phyloP scores from a whole-genome alignment of 169 alveolate genomes.

The Plasmodium billcollinsi region DNA sequence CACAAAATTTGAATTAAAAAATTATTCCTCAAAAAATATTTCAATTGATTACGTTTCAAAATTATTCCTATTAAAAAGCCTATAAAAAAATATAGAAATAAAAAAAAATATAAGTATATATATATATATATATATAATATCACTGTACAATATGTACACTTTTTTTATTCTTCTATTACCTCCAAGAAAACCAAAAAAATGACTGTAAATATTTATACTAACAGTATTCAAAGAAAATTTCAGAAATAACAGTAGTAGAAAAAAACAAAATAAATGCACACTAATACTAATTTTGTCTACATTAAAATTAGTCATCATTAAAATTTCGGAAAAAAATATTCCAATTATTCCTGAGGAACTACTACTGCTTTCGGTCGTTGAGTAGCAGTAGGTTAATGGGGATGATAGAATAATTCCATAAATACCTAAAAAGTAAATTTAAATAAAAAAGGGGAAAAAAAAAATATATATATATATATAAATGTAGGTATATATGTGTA shows the following conservation, averaged over 20 bases:
- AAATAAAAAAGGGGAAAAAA: slow-evolving; percentile 9
- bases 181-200: slow-evolving; percentile 77
- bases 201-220: slow-evolving; percentile 72
- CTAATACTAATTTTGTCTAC: slow-evolving; percentile 77
- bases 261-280: slow-evolving; percentile 77
- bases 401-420: slow-evolving; percentile 73
- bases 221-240: slow-evolving; percentile 70
- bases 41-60: slow-evolving; percentile 72
- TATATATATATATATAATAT: background rate
- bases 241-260: slow-evolving; percentile 63
- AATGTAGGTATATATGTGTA: background rate
- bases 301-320: slow-evolving; percentile 78
- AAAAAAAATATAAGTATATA: background rate
- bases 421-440: slow-evolving; percentile 45
- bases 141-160: background rate
- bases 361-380: slow-evolving; percentile 78
- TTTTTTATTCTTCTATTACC: slow-evolving; percentile 18
- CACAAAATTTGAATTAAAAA: slow-evolving; percentile 72
- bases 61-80: slow-evolving; percentile 72
- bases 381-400: slow-evolving; percentile 73
- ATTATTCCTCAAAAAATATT: slow-evolving; percentile 66
- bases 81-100: background rate
- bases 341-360: slow-evolving; percentile 76
- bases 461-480: background rate
- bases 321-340: slow-evolving; percentile 76